Evolutionary conservation across 2,329 filamentous ascomycete species (phyloP).

Genomic region (Fusarium nygamai): DNA sequence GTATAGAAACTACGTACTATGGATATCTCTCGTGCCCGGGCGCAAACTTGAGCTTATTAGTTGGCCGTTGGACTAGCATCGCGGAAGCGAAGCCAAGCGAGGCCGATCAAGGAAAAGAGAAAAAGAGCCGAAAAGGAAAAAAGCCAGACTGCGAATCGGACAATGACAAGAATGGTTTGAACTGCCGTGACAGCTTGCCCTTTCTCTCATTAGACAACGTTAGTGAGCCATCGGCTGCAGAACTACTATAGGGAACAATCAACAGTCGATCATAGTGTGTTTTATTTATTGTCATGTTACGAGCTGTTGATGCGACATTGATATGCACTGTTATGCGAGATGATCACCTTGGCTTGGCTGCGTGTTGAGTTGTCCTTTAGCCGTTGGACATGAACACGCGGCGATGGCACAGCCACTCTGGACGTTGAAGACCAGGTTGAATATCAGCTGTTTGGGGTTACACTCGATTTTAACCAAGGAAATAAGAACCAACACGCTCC

Average conservation of each 20-base stretch:
- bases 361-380: constrained; percentile 16
- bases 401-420: constrained; percentile 20
- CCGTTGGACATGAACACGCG: constrained; percentile 33
- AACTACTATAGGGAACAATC: constrained; percentile 23
- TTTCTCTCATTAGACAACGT: background rate
- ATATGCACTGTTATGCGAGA: constrained; percentile 25
- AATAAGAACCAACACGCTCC: constrained; percentile 6
- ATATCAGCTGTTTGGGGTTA: constrained; percentile 4
- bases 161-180: constrained; percentile 3
- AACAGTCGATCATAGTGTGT: constrained; percentile 14
- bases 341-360: constrained; percentile 10
- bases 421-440: background rate
- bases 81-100: constrained; percentile 17
- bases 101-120: constrained; percentile 1
- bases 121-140: background rate
- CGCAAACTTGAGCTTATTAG: constrained; percentile 33
- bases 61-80: constrained; percentile 13
- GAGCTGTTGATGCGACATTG: constrained; percentile 14
- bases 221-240: background rate
- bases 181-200: constrained; percentile 8
- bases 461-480: constrained; percentile 2
- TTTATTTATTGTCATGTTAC: constrained; percentile 16
- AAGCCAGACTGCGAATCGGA: background rate
- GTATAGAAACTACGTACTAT: constrained; percentile 2
- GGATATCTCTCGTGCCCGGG: constrained; percentile 11